Percentiles rank a stretch among this genome's conserved stretches.
phyloP scores from a whole-genome alignment of 2,329 filamentous ascomycete genomes.

The Corinectria fuckeliana region DNA sequence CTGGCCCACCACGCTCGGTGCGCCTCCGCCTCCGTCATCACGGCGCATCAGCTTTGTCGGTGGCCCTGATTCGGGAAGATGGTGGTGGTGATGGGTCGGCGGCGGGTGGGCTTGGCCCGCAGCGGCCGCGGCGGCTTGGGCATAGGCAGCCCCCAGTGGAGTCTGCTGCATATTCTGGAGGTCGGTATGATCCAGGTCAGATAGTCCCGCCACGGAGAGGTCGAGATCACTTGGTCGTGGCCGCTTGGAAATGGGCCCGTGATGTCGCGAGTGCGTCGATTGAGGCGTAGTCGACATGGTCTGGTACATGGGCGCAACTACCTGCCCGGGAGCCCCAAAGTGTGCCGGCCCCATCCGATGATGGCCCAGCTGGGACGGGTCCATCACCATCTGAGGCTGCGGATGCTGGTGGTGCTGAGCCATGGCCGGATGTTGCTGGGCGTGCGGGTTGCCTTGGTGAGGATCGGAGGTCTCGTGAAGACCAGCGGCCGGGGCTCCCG shows the following conservation, averaged over 20 bases:
- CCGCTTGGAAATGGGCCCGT: conserved; percentile 54
- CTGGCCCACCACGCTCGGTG: conserved; percentile 85
- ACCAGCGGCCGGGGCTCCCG: conserved; percentile 47
- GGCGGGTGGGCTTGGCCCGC: conserved; percentile 46
- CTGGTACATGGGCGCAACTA: conserved; percentile 60
- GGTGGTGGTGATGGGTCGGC: conserved; percentile 80
- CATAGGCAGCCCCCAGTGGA: conserved; percentile 59
- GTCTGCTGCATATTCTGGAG: conserved; percentile 62
- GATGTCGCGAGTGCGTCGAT: conserved; percentile 41
- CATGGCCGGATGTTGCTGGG: conserved; percentile 44
- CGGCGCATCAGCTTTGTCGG: conserved; percentile 72
- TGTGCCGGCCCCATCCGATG: conserved; percentile 59
- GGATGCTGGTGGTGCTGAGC: conserved; percentile 56
- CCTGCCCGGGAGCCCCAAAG: conserved; percentile 57
- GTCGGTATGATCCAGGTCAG: conserved; percentile 60
- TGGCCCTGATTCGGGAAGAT: conserved; percentile 75
- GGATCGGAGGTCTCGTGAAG: conserved; percentile 54
- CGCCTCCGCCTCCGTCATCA: conserved; percentile 63
- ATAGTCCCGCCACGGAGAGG: conserved; percentile 57
- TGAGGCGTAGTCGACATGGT: conserved; percentile 52
- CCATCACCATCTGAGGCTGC: conserved; percentile 61
- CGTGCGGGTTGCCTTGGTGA: conserved; percentile 44
- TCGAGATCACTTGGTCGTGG: conserved; percentile 65
- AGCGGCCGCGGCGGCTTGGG: conserved; percentile 49
- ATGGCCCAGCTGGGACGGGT: conserved; percentile 60